A percentile compares a stretch with the other conserved stretches of the same genome.
phyloP scores from a whole-genome alignment of 2,329 filamentous ascomycete species.

The Cordyceps militaris region DNA sequence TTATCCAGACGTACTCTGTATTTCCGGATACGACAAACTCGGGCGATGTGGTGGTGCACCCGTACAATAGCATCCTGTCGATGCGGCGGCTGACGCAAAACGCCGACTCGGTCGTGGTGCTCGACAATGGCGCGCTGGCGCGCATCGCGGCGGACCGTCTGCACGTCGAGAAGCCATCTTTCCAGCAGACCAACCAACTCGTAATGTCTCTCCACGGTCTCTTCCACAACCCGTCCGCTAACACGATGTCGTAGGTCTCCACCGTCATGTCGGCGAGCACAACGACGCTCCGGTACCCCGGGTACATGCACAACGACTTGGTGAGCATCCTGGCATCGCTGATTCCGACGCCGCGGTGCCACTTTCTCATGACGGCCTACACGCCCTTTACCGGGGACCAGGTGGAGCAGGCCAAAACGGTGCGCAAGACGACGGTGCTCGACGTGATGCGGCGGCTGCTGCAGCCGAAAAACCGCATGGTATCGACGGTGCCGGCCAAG shows the following conservation, averaged over 20 bases:
- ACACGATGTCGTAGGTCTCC: constrained; percentile 52
- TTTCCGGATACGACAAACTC: constrained; percentile 88
- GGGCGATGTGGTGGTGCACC: constrained; percentile 91
- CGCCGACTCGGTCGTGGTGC: constrained; percentile 92
- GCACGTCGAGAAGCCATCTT: constrained; percentile 91
- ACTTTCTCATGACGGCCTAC: constrained; percentile 98
- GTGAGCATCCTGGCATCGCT: constrained; percentile 93
- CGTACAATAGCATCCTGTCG: constrained; percentile 92
- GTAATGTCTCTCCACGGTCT: constrained; percentile 35
- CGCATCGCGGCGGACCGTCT: constrained; percentile 90
- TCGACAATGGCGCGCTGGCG: constrained; percentile 91
- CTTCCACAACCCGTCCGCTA: background rate
- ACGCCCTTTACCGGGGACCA: constrained; percentile 96
- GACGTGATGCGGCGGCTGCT: constrained; percentile 94
- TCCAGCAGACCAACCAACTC: constrained; percentile 95
- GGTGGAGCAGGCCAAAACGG: constrained; percentile 93
- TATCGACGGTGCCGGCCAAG: constrained; percentile 89
- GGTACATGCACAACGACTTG: constrained; percentile 99
- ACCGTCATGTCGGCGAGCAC: constrained; percentile 99
- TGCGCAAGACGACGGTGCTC: constrained; percentile 94
- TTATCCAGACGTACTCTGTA: constrained; percentile 98
- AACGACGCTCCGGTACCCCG: constrained; percentile 90
- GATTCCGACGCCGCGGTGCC: constrained; percentile 91
- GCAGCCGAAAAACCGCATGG: constrained; percentile 99
- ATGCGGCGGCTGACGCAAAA: constrained; percentile 91